These are phyloP conservation scores for Tausonia pullulans DNA, from an alignment of 1,284 basidiomycete genomes.

Conservation along the genomic window DNA sequence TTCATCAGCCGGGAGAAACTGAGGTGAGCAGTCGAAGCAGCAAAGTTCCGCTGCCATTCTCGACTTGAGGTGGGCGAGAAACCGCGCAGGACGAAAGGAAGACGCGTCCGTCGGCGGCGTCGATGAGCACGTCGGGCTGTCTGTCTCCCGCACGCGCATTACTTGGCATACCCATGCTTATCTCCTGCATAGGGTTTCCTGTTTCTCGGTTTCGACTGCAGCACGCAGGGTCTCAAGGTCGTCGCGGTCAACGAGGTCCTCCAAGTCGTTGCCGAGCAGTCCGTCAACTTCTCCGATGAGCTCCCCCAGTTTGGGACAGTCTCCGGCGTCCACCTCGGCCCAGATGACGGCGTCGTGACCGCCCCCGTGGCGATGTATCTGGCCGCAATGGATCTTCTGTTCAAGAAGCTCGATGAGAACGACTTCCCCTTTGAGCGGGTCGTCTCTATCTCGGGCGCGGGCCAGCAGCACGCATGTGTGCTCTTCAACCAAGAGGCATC, in stretches of 20 bases:
- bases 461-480: conserved; percentile 80
- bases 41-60: too few relatives aligned
- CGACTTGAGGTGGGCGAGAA: too few relatives aligned
- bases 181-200: too few relatives aligned
- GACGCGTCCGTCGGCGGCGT: too few relatives aligned
- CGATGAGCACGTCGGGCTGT: too few relatives aligned
- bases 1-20: too few relatives aligned
- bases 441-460: conserved; percentile 7
- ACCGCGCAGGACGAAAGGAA: too few relatives aligned
- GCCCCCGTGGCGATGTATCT: conserved; percentile 76
- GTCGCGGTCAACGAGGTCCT: conserved; percentile 48
- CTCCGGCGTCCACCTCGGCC: conserved; percentile 59
- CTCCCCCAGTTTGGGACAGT: conserved; percentile 47
- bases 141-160: too few relatives aligned
- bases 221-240: conserved; percentile 73
- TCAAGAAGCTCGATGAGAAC: conserved; percentile 51
- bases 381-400: conserved; percentile 68
- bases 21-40: too few relatives aligned
- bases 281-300: conserved; percentile 71
- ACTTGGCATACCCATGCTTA: too few relatives aligned
- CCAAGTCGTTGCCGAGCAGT: conserved; percentile 54
- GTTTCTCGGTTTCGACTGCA: conserved; percentile 45
- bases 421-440: conserved; percentile 9
- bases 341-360: conserved; percentile 53
- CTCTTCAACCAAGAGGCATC: conserved; percentile 62